Conservation (phyloP, 306 rosid species). For the Trifolium pratense region DNA sequence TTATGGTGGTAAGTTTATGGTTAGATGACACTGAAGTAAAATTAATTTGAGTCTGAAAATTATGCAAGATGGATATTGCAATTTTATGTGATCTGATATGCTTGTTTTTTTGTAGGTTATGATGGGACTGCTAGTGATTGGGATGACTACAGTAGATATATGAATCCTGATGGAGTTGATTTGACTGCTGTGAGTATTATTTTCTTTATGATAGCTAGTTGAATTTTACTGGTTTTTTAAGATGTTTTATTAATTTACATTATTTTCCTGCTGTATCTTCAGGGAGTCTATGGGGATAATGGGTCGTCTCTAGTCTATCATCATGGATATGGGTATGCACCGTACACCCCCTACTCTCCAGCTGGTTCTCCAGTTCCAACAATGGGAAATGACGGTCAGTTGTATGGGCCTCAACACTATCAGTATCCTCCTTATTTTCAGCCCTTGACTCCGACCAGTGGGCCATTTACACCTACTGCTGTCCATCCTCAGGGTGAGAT, state of each 20-base stretch:
- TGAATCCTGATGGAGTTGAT: conserved; percentile 83
- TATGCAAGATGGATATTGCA: neutral
- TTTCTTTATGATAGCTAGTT: no score
- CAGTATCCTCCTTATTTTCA: conserved; percentile 95
- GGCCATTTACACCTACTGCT: conserved; percentile 58
- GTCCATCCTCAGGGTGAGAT: conserved; percentile 67
- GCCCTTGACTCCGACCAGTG: conserved; percentile 82
- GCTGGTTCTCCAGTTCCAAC: conserved; percentile 94
- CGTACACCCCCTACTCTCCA: conserved; percentile 87
- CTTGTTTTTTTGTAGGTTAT: conserved; percentile 51
- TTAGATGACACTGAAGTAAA: neutral
- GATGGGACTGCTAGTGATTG: conserved; percentile 72
- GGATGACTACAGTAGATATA: conserved; percentile 76
- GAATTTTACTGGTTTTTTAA: neutral
- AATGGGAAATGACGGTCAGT: conserved; percentile 92
- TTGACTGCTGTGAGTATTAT: conserved; percentile 69
- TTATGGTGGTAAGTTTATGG: conserved; percentile 66
- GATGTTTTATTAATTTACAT: neutral
- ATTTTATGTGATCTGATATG: neutral
- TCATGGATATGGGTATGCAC: conserved; percentile 89
- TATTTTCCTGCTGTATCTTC: neutral
- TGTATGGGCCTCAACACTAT: conserved; percentile 94
- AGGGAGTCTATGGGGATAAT: conserved; percentile 94
- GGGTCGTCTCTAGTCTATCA: conserved; percentile 88
- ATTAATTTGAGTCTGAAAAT: neutral